These are phyloP conservation scores for Annulohypoxylon truncatum DNA, from an alignment of 2,329 filamentous ascomycete species.

Conservation along the genomic window DNA sequence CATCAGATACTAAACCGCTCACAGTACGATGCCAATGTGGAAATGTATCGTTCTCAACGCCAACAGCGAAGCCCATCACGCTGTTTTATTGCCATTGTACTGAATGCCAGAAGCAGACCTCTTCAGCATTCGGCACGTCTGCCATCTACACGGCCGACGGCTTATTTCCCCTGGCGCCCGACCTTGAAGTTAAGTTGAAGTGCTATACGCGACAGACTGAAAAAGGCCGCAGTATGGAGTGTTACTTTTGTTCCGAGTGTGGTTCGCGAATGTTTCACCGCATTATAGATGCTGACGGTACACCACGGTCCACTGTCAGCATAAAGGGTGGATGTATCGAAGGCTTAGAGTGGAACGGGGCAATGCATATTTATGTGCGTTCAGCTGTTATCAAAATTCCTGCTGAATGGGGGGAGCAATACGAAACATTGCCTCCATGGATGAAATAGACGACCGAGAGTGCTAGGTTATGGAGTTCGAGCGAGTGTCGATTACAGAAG, in stretches of 20 bases:
- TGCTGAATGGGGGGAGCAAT: constrained; percentile 48
- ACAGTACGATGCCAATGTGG: constrained; percentile 56
- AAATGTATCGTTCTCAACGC: constrained; percentile 52
- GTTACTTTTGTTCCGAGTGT: constrained; percentile 53
- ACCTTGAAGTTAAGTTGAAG: constrained; percentile 50
- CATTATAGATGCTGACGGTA: constrained; percentile 53
- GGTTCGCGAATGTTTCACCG: constrained; percentile 62
- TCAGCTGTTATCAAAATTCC: constrained; percentile 60
- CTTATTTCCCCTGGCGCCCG: constrained; percentile 55
- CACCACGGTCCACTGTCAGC: constrained; percentile 52
- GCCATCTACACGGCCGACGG: constrained; percentile 56
- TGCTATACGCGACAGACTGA: constrained; percentile 56
- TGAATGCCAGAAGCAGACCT: constrained; percentile 59
- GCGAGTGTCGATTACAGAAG: background rate
- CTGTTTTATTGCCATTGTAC: constrained; percentile 61
- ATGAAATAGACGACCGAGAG: constrained; percentile 19
- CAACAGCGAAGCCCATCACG: constrained; percentile 50
- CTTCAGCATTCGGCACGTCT: constrained; percentile 60
- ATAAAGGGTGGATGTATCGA: constrained; percentile 61
- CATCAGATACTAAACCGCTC: constrained; percentile 35
- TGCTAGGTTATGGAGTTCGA: background rate
- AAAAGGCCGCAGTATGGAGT: constrained; percentile 56
- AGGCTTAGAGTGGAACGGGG: constrained; percentile 55
- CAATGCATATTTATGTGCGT: constrained; percentile 59
- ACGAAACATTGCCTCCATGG: constrained; percentile 42